These are phyloP conservation scores for Ceriops tagal DNA, from an alignment of 345 rosid genomes.

Conservation along the genomic window DNA sequence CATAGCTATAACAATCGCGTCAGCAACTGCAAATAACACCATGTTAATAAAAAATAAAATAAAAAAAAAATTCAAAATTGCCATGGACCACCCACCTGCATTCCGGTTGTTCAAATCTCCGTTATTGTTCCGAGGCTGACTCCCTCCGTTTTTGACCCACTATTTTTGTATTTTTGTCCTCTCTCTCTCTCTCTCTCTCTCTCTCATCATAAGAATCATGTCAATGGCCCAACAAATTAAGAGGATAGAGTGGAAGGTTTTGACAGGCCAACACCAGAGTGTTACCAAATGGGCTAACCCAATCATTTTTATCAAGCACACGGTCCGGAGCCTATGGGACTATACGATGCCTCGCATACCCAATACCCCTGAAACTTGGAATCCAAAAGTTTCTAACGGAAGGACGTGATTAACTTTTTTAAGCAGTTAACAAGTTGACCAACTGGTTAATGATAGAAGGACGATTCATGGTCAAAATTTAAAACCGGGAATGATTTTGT, in stretches of 20 bases:
- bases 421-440: too few relatives aligned
- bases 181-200: not conserved
- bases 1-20: slow-evolving; percentile 6
- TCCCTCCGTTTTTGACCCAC: not conserved
- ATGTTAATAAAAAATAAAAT: too few relatives aligned
- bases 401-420: too few relatives aligned
- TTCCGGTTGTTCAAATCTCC: not conserved
- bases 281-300: not conserved
- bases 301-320: not conserved
- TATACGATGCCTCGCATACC: too few relatives aligned
- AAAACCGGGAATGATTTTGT: too few relatives aligned
- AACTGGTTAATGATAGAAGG: too few relatives aligned
- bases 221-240: not conserved
- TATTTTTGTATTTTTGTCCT: not conserved
- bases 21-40: not conserved
- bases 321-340: not conserved
- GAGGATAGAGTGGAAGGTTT: not conserved
- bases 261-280: not conserved
- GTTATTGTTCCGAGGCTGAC: not conserved
- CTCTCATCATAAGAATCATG: not conserved
- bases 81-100: too few relatives aligned
- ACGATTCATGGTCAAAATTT: too few relatives aligned
- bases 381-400: too few relatives aligned
- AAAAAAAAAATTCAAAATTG: too few relatives aligned
- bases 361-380: too few relatives aligned